Base-by-base conservation (phyloP, 306 rosid genomes). In the Oemleria cerasiformis region DNA sequence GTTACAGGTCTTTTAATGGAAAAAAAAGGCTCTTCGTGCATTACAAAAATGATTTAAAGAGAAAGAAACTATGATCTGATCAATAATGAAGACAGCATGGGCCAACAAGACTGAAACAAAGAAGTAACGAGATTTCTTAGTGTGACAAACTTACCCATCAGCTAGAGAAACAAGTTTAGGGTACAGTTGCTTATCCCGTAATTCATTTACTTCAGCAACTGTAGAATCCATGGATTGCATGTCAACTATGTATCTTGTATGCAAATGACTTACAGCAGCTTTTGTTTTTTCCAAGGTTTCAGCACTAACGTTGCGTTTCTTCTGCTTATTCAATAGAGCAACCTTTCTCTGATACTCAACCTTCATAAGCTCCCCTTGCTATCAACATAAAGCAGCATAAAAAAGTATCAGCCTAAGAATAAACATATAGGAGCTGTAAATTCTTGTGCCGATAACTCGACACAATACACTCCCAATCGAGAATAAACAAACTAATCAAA, bases 201-300 rank as follows among this genome's bases (percentile, higher is more conserved):
- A 75, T 49, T 82, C 83, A 73, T 88, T 87, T 44, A 91, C 96
- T 81, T 91, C 97, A 39, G 85, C 87, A 70, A 88, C 92, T 0
- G 97, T 91, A 1, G 97, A 88, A 71, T 91, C 97, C 96, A 91
- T 84, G 3, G 96, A 91, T 80, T 91, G 97, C 97, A 91, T 88
- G 78, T 91, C 97, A 51, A 88, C 97, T 43, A 91, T 87, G 73
- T 91, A 91, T 77, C 96, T 80, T 17, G 97, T 91, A 62, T 88
- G 96, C 75, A 91, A 79, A 86, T 91, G 97, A 73, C 96, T 91
- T 12, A 91, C 96, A 1, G 92, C 91, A 12, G 97, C 97, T 83
- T 91, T 88, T 23, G 96, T 85, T 74, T 91, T 91, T 54, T 89
- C 96, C 76, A 91, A 84, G 49, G 97, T 84, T 76, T 91, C 97